Evolutionary conservation across 352 stramenopile species (phyloP), one percentile per base, ranked within the genome.

Genomic region (Phytophthora melonis): DNA sequence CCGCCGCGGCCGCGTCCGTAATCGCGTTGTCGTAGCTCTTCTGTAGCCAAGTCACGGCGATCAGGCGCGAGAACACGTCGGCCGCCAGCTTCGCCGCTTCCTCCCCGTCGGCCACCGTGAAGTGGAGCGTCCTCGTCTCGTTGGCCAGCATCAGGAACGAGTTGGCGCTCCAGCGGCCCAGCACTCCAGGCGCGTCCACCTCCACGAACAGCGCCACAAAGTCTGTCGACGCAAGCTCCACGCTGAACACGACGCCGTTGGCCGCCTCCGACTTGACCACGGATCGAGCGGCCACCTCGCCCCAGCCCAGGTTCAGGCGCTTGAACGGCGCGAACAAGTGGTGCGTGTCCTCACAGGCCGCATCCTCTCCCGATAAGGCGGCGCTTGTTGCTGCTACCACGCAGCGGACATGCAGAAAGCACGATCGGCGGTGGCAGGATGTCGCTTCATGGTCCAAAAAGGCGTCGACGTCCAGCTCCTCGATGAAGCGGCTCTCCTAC

Each of bases 121-220:
- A 96, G 7, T 57, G 52, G 21, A 96, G 65, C 36, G 74, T 80
- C 58, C 84, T 81, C 27, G 76, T 83, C 62, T 80, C 58, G 59
- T 90, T 90, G 27, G 75, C 70, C n/a, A 93, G 56, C 75, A 97
- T 81, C 64, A 94, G 56, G 63, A 96, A 88, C 55, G 86, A 88
- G 62, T 94, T 97, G 27, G 74, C 64, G 61, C 80, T 89, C 87
- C 87, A 97, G 58, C 86, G 82, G 1, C 90, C 90, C 1, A 72
- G 65, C 36, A 89, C 70, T n/a, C 70, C 68, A 2, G 60, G 70
- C 5, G 68, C 75, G 52, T 92, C 77, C 27, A 97, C 52, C 64
- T 92, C 87, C 32, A 96, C 90, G 58, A 96, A 95, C 18, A 95
- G 72, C n/a, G 87, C 88, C 45, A 93, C 81, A 36, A 88, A 86